Base-by-base conservation (phyloP, 148 eudicot species). In the Chenopodium quinoa region DNA sequence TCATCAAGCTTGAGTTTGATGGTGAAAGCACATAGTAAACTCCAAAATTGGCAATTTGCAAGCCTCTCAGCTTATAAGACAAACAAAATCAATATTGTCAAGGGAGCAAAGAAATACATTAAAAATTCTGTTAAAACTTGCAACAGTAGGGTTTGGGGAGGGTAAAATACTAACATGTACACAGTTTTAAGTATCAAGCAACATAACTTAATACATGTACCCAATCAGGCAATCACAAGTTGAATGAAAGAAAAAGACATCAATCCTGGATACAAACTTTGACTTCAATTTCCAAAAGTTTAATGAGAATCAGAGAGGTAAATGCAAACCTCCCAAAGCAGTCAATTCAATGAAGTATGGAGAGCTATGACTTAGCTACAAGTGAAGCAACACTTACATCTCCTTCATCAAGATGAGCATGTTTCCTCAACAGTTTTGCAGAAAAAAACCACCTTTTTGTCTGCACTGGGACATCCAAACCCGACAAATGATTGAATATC, bases 401-500 rank as follows among this genome's bases (percentile, higher is more conserved):
- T 89, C 99, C 99, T 88, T 95, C 99, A 79, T 95, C 97, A 67
- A 95, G 91, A 81, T 96, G 98, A 78, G 86, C 94, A 69, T 88
- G 87, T 82, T 96, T 96, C 86, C 99, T 88, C 83, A 96, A 83
- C 83, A 96, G 80, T 78, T 96, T 96, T 22, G 94, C 82, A 27
- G 99, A 93, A 86, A 91, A 91, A 93, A 14, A 90, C 93, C 71
- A 91, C 95, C 91, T 88, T 93, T 85, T 89, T 96, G 85, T 96
- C 99, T 40, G 89, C 73, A 83, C 90, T 96, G 73, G 98, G 90
- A 84, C 99, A 96, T 84, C 99, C 99, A 86, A 90, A 88, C 75
- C 99, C 99, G 74, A 96, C 99, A 87, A 96, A 83, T 79, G 88
- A 50, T 86, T 93, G 98, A 77, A 96, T 91, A 90, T 96, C 98